Evolutionary conservation across 2,329 filamentous ascomycete genomes (phyloP).

Genomic region (Paradendryphiella salina): DNA sequence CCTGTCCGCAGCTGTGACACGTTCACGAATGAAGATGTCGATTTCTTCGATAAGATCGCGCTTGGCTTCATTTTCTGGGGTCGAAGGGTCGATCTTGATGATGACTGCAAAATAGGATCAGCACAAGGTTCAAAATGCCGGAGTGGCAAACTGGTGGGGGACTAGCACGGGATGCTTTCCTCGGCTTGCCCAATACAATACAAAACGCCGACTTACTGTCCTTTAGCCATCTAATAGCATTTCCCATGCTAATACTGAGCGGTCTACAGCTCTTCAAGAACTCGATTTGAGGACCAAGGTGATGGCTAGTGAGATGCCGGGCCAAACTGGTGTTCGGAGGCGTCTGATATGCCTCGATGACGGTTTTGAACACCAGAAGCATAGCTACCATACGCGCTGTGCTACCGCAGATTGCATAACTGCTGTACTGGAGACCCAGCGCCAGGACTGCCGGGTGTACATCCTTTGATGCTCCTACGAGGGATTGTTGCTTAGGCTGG

Average conservation of each 20-base stretch:
- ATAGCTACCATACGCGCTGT: slow-evolving; percentile 86
- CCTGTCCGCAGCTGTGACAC: slow-evolving; percentile 82
- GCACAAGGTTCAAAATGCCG: neutral
- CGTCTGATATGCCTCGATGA: slow-evolving; percentile 91
- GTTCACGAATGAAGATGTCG: slow-evolving; percentile 87
- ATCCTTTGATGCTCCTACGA: slow-evolving; percentile 65
- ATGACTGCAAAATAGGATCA: slow-evolving; percentile 61
- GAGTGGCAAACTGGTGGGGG: too few relatives aligned
- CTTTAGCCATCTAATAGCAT: slow-evolving; percentile 93
- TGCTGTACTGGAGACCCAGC: slow-evolving; percentile 86
- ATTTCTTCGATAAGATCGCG: slow-evolving; percentile 76
- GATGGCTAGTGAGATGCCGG: slow-evolving; percentile 87
- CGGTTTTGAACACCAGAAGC: slow-evolving; percentile 84
- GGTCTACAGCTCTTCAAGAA: slow-evolving; percentile 93
- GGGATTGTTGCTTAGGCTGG: slow-evolving; percentile 68
- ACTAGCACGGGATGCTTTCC: neutral
- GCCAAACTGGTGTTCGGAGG: slow-evolving; percentile 82
- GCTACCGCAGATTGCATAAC: slow-evolving; percentile 86
- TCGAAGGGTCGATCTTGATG: slow-evolving; percentile 83
- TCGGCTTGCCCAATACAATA: neutral
- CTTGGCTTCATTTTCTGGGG: slow-evolving; percentile 81
- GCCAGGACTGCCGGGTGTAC: slow-evolving; percentile 85
- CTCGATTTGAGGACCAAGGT: slow-evolving; percentile 91
- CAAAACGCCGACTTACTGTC: slow-evolving; percentile 50
- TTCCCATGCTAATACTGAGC: slow-evolving; percentile 95